These are phyloP conservation scores for Solanum chaucha DNA, from an alignment of 257 asterid species.

Conservation along the genomic window DNA sequence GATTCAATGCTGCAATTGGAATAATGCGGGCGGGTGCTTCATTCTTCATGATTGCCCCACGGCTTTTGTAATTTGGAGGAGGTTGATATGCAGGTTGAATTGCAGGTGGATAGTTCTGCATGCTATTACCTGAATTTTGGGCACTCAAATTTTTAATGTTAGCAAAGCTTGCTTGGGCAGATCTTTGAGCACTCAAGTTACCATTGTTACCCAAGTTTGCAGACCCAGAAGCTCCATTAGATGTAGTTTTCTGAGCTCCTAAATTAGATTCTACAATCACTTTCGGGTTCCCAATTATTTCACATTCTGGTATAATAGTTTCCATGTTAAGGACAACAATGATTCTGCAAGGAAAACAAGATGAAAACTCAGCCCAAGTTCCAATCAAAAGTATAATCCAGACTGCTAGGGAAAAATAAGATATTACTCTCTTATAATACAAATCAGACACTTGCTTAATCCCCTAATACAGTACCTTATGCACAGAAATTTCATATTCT, in stretches of 20 bases:
- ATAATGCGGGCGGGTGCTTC: constrained; percentile 94
- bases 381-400: background rate
- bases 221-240: constrained; percentile 24
- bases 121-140: constrained; percentile 26
- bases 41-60: constrained; percentile 82
- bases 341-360: constrained; percentile 50
- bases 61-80: constrained; percentile 72
- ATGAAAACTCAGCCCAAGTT: background rate
- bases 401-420: background rate
- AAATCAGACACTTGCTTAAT: background rate
- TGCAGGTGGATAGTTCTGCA: constrained; percentile 51
- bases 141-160: constrained; percentile 15
- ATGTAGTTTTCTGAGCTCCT: constrained; percentile 32
- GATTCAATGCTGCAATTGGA: constrained; percentile 88
- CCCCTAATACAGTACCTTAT: background rate
- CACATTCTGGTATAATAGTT: constrained; percentile 71
- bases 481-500: background rate
- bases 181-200: constrained; percentile 26
- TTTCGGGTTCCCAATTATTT: constrained; percentile 62
- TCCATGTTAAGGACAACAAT: constrained; percentile 82
- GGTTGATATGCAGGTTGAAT: constrained; percentile 92
- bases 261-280: constrained; percentile 28
- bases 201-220: constrained; percentile 15
- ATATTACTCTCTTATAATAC: background rate
- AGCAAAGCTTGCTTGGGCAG: constrained; percentile 22